phyloP scores from a whole-genome alignment of 2,329 filamentous ascomycete species.

The Microthyrium microscopicum region DNA sequence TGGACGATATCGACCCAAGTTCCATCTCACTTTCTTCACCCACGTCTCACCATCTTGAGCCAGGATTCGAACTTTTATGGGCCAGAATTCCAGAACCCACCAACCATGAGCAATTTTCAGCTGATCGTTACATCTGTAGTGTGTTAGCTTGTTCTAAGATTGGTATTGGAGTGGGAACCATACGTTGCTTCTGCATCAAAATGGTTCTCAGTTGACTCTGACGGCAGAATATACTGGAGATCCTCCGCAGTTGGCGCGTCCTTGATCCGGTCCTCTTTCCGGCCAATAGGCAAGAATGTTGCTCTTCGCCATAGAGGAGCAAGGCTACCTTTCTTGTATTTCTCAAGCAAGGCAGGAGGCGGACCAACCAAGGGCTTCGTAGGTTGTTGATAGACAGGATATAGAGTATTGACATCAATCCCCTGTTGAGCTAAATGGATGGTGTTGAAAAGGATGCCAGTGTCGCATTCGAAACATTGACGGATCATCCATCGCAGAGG shows the following conservation, averaged over 20 bases:
- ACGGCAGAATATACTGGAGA: not conserved
- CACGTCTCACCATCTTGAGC: constrained; percentile 17
- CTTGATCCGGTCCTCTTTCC: not conserved
- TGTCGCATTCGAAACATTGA: constrained; percentile 30
- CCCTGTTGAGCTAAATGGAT: constrained; percentile 24
- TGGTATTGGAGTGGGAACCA: no score
- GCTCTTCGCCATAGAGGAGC: constrained; percentile 18
- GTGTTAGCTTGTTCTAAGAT: no score
- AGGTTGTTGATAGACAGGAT: constrained; percentile 20
- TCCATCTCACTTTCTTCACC: constrained; percentile 22
- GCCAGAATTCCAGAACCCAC: constrained; percentile 30
- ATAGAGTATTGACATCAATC: constrained; percentile 26
- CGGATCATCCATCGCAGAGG: constrained; percentile 32
- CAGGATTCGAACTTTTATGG: constrained; percentile 23
- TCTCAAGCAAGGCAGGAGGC: constrained; percentile 19
- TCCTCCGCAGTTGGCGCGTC: not conserved
- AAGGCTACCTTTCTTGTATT: constrained; percentile 18
- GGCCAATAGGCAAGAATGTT: constrained; percentile 12
- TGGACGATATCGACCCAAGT: constrained; percentile 22
- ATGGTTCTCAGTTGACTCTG: constrained; percentile 1
- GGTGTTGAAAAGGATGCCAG: constrained; percentile 27
- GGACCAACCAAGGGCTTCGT: constrained; percentile 19
- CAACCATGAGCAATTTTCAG: constrained; percentile 21
- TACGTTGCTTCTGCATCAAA: no score
- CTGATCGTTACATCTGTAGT: constrained; percentile 22